Evolutionary conservation across 2,329 filamentous ascomycete genomes (phyloP), one percentile per base, ranked within the genome.

Genomic region (Epichloe gansuensis): DNA sequence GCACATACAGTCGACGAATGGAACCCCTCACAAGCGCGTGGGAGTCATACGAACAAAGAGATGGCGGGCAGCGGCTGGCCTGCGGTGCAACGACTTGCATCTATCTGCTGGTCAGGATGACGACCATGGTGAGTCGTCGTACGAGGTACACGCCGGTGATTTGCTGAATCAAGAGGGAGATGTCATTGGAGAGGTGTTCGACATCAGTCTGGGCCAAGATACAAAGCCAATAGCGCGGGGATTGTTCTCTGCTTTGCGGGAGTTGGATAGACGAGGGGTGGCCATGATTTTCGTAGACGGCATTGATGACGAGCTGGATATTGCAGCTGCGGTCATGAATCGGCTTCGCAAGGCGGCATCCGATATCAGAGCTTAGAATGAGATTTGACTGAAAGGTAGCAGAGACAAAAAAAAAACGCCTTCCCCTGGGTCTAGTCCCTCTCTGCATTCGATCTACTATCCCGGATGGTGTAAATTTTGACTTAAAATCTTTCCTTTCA

Each of bases 211-310:
- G 13, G 90, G 91, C 1, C 70, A 69, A 15, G 78, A 85, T 44
- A 82, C 82, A 0, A 78, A 80, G 58, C 78, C 79, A 35, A 89
- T 98, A 59, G 91, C 93, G 1, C 81, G 90, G 59, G 87, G 87
- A 0, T 73, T 98, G 13, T 98, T 98, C 65, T 87, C 88, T 12
- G 87, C 89, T 2, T 72, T 98, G 51, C 77, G 93, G 50, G 87
- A 90, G 59, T 76, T 98, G 56, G 93, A 98, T 66, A 80, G 83
- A 60, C 75, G 81, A 56, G 79, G 82, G 34, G 89, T 89, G 4
- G 83, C 93, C 63, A 75, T 85, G 21, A 96, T 98, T 50, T 87
- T 90, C 59, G 88, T 97, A 11, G 93, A 98, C 66, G 91, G 91
- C 2, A 86, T 96, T 53, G 74, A 81, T 55, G 85, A 87, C 54